A percentile compares a stretch with the other conserved stretches of the same genome.
These are phyloP conservation scores for Acer campestre DNA, from an alignment of 345 rosid species.

Conservation along the genomic window DNA sequence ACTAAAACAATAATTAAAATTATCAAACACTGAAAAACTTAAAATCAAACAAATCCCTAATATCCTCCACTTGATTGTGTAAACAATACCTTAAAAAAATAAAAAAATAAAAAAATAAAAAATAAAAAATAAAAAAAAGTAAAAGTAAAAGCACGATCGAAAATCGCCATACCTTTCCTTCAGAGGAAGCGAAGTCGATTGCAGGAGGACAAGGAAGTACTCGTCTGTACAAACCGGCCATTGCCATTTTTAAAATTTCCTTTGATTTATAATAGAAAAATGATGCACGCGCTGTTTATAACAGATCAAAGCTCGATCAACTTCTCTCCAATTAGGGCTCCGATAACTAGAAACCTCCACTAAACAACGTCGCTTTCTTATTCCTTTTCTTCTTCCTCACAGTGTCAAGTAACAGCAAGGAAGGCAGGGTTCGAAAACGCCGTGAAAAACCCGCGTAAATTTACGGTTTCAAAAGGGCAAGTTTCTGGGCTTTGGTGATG, in stretches of 20 bases:
- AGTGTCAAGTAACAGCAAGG: background rate
- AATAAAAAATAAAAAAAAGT: too few species aligned
- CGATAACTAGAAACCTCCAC: background rate
- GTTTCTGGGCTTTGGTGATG: background rate
- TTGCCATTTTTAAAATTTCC: constrained; percentile 38
- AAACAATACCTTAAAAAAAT: background rate
- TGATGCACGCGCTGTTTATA: background rate
- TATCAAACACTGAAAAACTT: background rate
- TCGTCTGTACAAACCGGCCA: constrained; percentile 49
- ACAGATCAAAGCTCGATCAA: background rate
- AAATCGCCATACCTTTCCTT: constrained; percentile 44
- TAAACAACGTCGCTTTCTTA: background rate
- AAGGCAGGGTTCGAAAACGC: background rate
- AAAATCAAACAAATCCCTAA: background rate
- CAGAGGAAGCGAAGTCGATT: constrained; percentile 53
- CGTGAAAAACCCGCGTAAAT: background rate
- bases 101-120: too few species aligned
- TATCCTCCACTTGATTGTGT: background rate
- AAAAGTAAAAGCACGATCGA: background rate
- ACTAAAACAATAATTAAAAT: background rate
- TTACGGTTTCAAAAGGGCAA: background rate
- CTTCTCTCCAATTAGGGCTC: background rate
- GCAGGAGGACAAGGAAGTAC: constrained; percentile 65
- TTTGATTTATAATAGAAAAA: background rate
- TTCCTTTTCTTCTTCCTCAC: background rate